Conservation (phyloP, 768 basidiomycete species). For the Clavulina sp. region DNA sequence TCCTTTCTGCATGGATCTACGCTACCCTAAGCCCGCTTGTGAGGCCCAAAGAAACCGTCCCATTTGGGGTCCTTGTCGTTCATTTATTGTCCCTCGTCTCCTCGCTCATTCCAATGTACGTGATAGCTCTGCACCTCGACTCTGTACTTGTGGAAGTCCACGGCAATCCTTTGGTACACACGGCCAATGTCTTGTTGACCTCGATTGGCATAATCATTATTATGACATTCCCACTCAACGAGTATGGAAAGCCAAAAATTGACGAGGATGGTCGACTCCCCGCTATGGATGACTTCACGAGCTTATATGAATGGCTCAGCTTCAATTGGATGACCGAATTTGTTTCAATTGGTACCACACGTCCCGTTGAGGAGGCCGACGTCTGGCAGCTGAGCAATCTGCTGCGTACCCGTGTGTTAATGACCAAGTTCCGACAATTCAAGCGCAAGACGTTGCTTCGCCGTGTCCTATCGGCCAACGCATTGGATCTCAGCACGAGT, state of each 20-base stretch:
- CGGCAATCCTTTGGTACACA: background rate
- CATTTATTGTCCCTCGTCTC: background rate
- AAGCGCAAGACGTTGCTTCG: slow-evolving; percentile 7
- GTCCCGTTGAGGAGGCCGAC: slow-evolving; percentile 9
- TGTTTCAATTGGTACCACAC: slow-evolving; percentile 1
- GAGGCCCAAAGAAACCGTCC: background rate
- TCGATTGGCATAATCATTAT: background rate
- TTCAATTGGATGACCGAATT: slow-evolving; percentile 11
- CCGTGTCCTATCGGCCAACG: slow-evolving; percentile 9
- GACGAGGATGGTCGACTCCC: background rate
- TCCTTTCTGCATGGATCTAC: background rate
- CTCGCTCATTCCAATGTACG: background rate
- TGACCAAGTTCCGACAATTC: slow-evolving; percentile 5
- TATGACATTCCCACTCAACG: slow-evolving; percentile 3
- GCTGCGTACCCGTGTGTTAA: slow-evolving; percentile 10
- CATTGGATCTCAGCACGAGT: slow-evolving; percentile 11
- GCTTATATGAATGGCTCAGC: slow-evolving; percentile 7
- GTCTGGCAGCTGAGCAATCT: slow-evolving; percentile 11
- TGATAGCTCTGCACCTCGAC: background rate
- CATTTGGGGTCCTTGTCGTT: background rate
- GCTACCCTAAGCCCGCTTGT: background rate
- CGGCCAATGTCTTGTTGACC: slow-evolving; percentile 1
- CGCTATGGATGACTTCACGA: slow-evolving; percentile 11
- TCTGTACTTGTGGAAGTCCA: background rate
- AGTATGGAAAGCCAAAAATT: background rate